Evolutionary conservation across 75 land plant species (phyloP), one percentile per base, ranked within the genome.

Genomic region (Pinus tabuliformis): DNA sequence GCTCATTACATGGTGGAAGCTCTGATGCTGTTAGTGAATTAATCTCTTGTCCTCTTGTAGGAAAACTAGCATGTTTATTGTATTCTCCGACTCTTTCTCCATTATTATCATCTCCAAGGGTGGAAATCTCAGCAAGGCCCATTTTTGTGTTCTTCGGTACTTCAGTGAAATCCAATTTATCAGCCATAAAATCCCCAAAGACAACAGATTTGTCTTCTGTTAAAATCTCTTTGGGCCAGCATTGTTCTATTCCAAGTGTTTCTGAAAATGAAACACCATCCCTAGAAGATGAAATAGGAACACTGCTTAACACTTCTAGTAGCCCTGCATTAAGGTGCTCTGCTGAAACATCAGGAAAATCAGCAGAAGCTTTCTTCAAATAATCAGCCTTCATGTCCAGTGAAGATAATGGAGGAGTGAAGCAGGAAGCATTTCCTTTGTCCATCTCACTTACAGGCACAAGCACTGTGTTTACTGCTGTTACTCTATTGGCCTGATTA

Each of bases 1-100:
- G 22, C 78, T 78, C 77, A 73, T 59, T 39, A 76, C 80, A 75
- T 20, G 49, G 59, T 26, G 59, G 36, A 78, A 73, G 54, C 30
- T 62, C 37, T 61, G 57, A 59, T 17, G 36, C 36, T 33, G 33
- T 7, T 36, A 15, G 52, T 33, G 36, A 57, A 49, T 73, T 20
- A 64, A 30, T 37, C 33, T 33, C 20, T 59, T 59, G 80, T 42
- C 24, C 80, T 6, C 12, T 36, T 18, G 11, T 57, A 75, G 39
- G 71, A 42, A 15, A 72, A 16, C 20, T 45, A 5, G 63, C 17
- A 26, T 62, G 39, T 39, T 59, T 62, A 7, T 76, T 45, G 37
- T 18, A 37, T 28, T 12, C 15, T 24, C 30, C 45, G 18, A 61
- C 28, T 63, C 1, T 63, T 16, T 63, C 30, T 63, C 33, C 66